Base-by-base conservation (phyloP, 208 protist genomes). In the Phytomonas francai region DNA sequence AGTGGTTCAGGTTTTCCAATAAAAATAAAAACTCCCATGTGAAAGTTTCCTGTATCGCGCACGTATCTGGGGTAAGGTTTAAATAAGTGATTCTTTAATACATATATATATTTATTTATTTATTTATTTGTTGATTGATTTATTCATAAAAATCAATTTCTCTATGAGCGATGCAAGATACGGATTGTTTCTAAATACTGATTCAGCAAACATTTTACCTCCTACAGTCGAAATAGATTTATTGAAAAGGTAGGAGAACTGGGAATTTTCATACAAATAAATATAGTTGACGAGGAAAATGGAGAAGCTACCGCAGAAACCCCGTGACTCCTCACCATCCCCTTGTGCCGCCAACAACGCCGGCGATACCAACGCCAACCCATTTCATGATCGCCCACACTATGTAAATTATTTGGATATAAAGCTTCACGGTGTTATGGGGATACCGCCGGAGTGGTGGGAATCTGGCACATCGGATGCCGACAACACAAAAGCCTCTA, bases 381-480 rank as follows among this genome's bases (percentile, higher is more conserved):
- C 39, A 45, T 2, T 45, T 45, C 39, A 45, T 45, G 19, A 45
- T 45, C 11, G 0, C 12, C 19, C 36, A 19, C 59, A 76, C 25
- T 84, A 76, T 54, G 82, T 89, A 14, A 94, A 92, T 72, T 85
- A 91, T 71, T 32, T 94, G 33, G 86, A 94, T 61, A 70, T 94
- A 27, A 92, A 91, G 68, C 67, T 94, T 8, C 73, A 85, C 16
- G 67, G 70, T 19, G 67, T 94, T 11, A 59, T 77, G 5, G 80
- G 85, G 60, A 39, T 94, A 30, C 89, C 89, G 0, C 57, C 73
- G 0, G 79, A 83, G 34, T 94, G 89, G 86, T 72, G 74, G 25
- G 63, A 65, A 62, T 59, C 68, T 63, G 49, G 65, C 31, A 39
- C 59, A 12, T 39, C 39, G 31, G 67, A 42, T 3, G 39, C 22